These are phyloP conservation scores for Evansstolkia leycettana DNA, from an alignment of 495 filamentous ascomycete genomes.

Conservation along the genomic window DNA sequence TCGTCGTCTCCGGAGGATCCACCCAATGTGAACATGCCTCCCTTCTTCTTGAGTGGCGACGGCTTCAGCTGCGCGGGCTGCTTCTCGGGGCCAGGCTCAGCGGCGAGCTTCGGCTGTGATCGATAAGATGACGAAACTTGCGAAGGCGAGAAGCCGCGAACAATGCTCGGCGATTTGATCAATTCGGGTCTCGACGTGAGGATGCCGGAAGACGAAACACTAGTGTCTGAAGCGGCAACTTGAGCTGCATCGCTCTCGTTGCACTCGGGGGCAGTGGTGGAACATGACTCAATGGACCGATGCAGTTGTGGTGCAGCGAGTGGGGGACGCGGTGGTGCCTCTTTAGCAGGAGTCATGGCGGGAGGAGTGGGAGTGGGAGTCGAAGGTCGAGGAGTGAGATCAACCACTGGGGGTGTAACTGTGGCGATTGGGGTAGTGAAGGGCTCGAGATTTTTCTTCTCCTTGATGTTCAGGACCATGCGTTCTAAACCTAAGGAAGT, in stretches of 20 bases:
- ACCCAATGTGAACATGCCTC: slow-evolving; percentile 63
- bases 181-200: slow-evolving; percentile 24
- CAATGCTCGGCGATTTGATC: slow-evolving; percentile 59
- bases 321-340: slow-evolving; percentile 8
- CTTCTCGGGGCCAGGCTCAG: slow-evolving; percentile 35
- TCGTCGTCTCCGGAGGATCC: slow-evolving; percentile 68
- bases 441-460: slow-evolving; percentile 56
- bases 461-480: slow-evolving; percentile 81
- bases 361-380: slow-evolving; percentile 32
- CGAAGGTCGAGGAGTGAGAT: slow-evolving; percentile 34
- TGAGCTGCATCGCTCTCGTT: slow-evolving; percentile 32
- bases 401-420: slow-evolving; percentile 41
- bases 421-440: slow-evolving; percentile 25
- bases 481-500: slow-evolving; percentile 77
- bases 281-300: slow-evolving; percentile 41
- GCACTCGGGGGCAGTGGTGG: slow-evolving; percentile 37
- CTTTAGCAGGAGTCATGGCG: slow-evolving; percentile 17
- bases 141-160: slow-evolving; percentile 79
- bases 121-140: slow-evolving; percentile 62
- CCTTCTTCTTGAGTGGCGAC: slow-evolving; percentile 43
- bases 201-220: slow-evolving; percentile 32
- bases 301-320: slow-evolving; percentile 11
- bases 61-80: slow-evolving; percentile 27
- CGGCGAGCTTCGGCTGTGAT: slow-evolving; percentile 43
- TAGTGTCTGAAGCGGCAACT: slow-evolving; percentile 36